Conservation (phyloP, 2,329 filamentous ascomycete species). For the Thielaviopsis musarum region DNA sequence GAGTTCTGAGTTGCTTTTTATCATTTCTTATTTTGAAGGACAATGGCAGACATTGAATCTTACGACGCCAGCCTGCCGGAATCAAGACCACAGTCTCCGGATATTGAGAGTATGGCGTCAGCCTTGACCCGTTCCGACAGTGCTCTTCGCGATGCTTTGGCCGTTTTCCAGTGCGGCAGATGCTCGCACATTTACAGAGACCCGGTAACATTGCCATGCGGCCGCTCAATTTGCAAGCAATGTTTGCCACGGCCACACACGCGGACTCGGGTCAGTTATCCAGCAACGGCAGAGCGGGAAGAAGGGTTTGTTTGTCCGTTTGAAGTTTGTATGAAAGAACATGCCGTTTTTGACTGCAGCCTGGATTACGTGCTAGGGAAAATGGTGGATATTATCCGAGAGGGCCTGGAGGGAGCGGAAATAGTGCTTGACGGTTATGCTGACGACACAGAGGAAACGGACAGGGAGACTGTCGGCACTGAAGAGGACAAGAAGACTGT, state of each 20-base stretch:
- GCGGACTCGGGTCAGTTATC: conserved; percentile 61
- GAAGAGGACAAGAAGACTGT: background rate
- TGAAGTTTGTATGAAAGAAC: conserved; percentile 46
- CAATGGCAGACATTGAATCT: background rate
- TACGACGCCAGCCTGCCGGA: background rate
- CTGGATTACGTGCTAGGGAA: conserved; percentile 63
- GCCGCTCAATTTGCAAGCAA: conserved; percentile 54
- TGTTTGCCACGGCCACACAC: conserved; percentile 54
- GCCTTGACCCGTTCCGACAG: background rate
- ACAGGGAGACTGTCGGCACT: background rate
- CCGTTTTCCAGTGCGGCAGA: conserved; percentile 54
- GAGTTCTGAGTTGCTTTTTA: background rate
- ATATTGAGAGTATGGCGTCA: background rate
- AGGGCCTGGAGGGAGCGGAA: conserved; percentile 30
- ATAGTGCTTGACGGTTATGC: conserved; percentile 2
- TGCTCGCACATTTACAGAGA: conserved; percentile 53
- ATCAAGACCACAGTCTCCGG: background rate
- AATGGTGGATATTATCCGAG: conserved; percentile 42
- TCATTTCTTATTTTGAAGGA: background rate
- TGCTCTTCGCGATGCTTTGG: conserved; percentile 1
- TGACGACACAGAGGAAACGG: background rate
- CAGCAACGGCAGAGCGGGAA: conserved; percentile 46
- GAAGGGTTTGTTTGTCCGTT: conserved; percentile 64
- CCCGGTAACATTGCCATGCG: conserved; percentile 67
- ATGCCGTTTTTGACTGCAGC: conserved; percentile 60